Percentiles rank a stretch among this genome's conserved stretches.
Conservation (phyloP, 306 rosid species). For the Prunus campanulata region DNA sequence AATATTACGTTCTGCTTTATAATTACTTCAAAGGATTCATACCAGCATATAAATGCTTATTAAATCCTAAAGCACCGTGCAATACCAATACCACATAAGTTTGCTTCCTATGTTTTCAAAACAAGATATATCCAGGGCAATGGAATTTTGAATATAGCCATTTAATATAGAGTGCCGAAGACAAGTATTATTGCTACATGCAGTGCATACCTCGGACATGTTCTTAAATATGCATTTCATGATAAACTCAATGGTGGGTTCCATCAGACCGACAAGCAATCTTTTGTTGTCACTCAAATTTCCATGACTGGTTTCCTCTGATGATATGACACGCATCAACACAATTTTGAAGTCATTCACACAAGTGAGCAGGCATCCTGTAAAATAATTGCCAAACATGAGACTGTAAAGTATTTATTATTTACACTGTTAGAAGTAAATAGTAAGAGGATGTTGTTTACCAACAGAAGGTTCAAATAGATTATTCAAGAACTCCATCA, state of each 20-base stretch:
- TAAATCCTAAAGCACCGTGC: neutral
- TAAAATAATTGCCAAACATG: slow-evolving; percentile 28
- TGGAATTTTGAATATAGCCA: slow-evolving; percentile 18
- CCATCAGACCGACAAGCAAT: slow-evolving; percentile 60
- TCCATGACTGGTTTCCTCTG: slow-evolving; percentile 38
- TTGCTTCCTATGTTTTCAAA: neutral
- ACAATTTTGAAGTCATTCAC: slow-evolving; percentile 60
- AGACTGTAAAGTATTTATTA: slow-evolving; percentile 15
- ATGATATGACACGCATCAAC: slow-evolving; percentile 42
- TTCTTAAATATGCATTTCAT: slow-evolving; percentile 67
- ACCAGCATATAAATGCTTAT: slow-evolving; percentile 5
- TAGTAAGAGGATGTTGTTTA: neutral
- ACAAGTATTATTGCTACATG: slow-evolving; percentile 6
- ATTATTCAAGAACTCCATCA: neutral
- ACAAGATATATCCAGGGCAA: neutral
- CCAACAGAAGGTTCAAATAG: neutral
- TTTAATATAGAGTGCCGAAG: neutral
- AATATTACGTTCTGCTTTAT: neutral
- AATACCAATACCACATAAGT: neutral
- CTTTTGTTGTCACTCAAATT: slow-evolving; percentile 37
- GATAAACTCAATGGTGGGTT: slow-evolving; percentile 83
- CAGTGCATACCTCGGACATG: slow-evolving; percentile 60
- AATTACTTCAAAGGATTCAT: slow-evolving; percentile 1
- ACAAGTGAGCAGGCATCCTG: slow-evolving; percentile 76
- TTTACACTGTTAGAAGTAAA: slow-evolving; percentile 12